Conservation (phyloP, 2,329 filamentous ascomycete species). For the Magnaporthiopsis rhizophila region DNA sequence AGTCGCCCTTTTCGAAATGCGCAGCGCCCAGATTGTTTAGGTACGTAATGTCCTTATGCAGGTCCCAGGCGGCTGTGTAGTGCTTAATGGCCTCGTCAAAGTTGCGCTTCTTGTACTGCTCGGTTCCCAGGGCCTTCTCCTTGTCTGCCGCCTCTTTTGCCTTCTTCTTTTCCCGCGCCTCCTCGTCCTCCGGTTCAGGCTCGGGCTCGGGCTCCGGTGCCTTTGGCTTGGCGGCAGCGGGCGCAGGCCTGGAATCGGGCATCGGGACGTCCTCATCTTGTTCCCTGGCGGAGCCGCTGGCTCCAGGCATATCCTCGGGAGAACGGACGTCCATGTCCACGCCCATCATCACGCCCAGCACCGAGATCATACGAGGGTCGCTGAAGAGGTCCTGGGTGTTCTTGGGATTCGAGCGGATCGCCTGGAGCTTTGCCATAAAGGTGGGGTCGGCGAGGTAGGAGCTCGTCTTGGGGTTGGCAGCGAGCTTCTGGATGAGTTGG, state of each 20-base stretch:
- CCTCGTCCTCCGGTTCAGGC: conserved; percentile 67
- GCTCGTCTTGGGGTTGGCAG: conserved; percentile 88
- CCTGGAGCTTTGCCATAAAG: conserved; percentile 87
- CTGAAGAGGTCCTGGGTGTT: conserved; percentile 72
- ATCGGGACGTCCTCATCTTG: conserved; percentile 69
- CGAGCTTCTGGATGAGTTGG: conserved; percentile 80
- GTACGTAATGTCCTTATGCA: conserved; percentile 94
- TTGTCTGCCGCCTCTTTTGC: conserved; percentile 89
- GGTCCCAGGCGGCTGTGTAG: conserved; percentile 91
- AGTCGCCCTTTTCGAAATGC: conserved; percentile 94
- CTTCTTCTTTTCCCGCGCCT: conserved; percentile 74
- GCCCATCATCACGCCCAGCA: conserved; percentile 87
- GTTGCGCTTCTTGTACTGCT: conserved; percentile 96
- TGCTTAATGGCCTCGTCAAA: conserved; percentile 93
- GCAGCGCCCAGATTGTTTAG: conserved; percentile 93
- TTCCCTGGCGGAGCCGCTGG: conserved; percentile 24
- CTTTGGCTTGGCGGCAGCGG: conserved; percentile 41
- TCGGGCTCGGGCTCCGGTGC: conserved; percentile 57
- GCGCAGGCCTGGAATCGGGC: conserved; percentile 53
- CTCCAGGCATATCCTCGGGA: conserved; percentile 20
- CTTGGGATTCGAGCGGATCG: conserved; percentile 72
- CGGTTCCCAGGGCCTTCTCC: conserved; percentile 89
- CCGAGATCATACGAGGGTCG: conserved; percentile 87
- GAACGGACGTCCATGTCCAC: conserved; percentile 72
- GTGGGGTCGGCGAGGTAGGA: conserved; percentile 68